Percentiles rank a stretch among this genome's conserved stretches.
phyloP scores from a whole-genome alignment of 2,329 filamentous ascomycete species.

The Chaetomium olivaceum region DNA sequence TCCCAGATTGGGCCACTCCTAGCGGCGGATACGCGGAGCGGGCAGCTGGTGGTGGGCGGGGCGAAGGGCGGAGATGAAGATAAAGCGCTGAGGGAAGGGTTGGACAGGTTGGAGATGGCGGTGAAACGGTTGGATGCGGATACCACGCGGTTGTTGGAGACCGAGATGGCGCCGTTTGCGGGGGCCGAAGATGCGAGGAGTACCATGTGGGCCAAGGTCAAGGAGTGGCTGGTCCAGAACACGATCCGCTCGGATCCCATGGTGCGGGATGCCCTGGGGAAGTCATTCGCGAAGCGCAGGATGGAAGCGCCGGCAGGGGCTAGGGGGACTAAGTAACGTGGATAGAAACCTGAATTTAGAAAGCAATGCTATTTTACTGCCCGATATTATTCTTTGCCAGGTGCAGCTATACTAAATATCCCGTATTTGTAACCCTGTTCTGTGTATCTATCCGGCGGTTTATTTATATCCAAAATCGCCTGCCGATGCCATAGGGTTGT shows the following conservation, averaged over 20 bases:
- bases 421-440: not conserved
- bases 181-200: constrained; percentile 66
- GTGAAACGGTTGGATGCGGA: constrained; percentile 67
- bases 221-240: constrained; percentile 86
- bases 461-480: not conserved
- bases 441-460: not conserved
- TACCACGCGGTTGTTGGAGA: constrained; percentile 65
- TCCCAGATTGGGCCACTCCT: constrained; percentile 75
- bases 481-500: not conserved
- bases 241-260: constrained; percentile 77
- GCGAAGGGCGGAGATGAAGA: constrained; percentile 48
- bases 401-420: not conserved
- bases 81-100: constrained; percentile 55
- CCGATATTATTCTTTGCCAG: not conserved
- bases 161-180: constrained; percentile 80
- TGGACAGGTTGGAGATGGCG: constrained; percentile 66
- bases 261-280: constrained; percentile 76
- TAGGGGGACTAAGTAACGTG: constrained; percentile 47
- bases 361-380: not conserved
- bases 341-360: not conserved
- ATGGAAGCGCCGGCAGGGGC: constrained; percentile 64
- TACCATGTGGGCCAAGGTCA: constrained; percentile 70
- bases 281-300: constrained; percentile 63
- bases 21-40: constrained; percentile 42
- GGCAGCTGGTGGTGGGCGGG: constrained; percentile 34